Percentiles rank a stretch among this genome's conserved stretches.
phyloP scores from a whole-genome alignment of 371 early-diverging fungal genomes.

The Mortierella sp. region DNA sequence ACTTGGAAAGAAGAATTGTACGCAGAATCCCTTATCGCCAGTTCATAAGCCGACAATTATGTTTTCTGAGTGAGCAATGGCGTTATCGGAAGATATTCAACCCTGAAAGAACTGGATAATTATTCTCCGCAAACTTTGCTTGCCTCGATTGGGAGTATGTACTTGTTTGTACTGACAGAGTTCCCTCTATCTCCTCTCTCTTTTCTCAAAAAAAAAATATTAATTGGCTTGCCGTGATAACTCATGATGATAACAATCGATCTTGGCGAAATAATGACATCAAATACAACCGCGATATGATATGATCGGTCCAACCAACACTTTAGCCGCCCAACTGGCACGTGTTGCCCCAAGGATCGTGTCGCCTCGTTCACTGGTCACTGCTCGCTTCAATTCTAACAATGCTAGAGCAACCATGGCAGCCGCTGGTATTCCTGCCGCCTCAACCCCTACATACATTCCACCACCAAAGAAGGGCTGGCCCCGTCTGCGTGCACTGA shows the following conservation, averaged over 20 bases:
- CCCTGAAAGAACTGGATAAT: neutral
- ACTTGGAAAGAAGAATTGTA: no score
- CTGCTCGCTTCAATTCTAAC: slow-evolving; percentile 48
- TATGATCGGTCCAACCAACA: neutral
- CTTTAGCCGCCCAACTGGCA: slow-evolving; percentile 42
- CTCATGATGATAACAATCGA: neutral
- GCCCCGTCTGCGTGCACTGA: slow-evolving; percentile 57
- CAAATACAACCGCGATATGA: neutral
- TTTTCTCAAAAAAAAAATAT: slow-evolving; percentile 1
- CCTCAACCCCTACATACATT: slow-evolving; percentile 5
- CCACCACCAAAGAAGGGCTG: slow-evolving; percentile 53
- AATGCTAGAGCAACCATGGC: slow-evolving; percentile 35
- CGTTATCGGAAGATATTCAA: slow-evolving; percentile 1
- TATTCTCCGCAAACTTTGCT: slow-evolving; percentile 13
- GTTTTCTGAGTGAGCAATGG: neutral
- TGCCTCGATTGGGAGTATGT: neutral
- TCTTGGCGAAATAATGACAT: neutral
- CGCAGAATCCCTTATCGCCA: neutral
- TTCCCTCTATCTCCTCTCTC: neutral
- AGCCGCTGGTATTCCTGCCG: slow-evolving; percentile 12
- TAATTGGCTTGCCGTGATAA: neutral
- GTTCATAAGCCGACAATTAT: neutral
- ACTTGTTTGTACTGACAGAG: neutral
- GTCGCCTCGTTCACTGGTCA: slow-evolving; percentile 33
- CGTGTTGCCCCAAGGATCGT: slow-evolving; percentile 48